Evolutionary conservation across 306 rosid species (phyloP), one percentile per base, ranked within the genome.

Genomic region (Inga oerstediana): DNA sequence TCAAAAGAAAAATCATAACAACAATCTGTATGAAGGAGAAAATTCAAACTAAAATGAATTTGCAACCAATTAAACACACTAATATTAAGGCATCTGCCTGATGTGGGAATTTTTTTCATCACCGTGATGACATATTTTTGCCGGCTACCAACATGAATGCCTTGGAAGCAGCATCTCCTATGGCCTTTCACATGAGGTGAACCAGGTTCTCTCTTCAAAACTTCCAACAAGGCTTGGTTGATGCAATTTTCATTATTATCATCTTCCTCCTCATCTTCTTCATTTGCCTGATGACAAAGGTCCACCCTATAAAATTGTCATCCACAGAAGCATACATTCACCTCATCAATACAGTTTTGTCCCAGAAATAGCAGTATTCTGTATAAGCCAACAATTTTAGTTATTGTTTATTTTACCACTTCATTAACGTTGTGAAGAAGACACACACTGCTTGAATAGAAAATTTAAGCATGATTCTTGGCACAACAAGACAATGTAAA

Each of bases 221-320:
- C 83, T 70, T 82, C 91, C 82, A 92, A 80, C 86, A 92, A 82
- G 80, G 87, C 76, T 72, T 88, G 88, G 41, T 81, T 88, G 32
- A 73, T 77, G 79, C 78, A 83, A 82, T 77, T 86, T 61, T 88
- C 94, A 43, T 76, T 86, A 17, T 51, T 54, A 41, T 84, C 86
- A 13, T 89, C 91, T 6, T 89, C 91, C 46, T 72, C 96, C 75
- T 92, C 95, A 56, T 92, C 91, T 54, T 91, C 96, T 74, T 92
- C 94, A 54, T 84, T 88, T 83, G 90, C 84, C 88, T 92, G 94
- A 90, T 92, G 97, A 93, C 91, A 89, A 73, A 90, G 93, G 91
- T 90, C 97, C 52, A 90, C 88, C 97, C 97, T 92, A 85, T 80
- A 84, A 81, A 75, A 89, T 86, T 81, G 85, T 90, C 76, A 76